These are phyloP conservation scores for Pleurotus citrinopileatus DNA, from an alignment of 768 basidiomycete genomes.

Conservation along the genomic window DNA sequence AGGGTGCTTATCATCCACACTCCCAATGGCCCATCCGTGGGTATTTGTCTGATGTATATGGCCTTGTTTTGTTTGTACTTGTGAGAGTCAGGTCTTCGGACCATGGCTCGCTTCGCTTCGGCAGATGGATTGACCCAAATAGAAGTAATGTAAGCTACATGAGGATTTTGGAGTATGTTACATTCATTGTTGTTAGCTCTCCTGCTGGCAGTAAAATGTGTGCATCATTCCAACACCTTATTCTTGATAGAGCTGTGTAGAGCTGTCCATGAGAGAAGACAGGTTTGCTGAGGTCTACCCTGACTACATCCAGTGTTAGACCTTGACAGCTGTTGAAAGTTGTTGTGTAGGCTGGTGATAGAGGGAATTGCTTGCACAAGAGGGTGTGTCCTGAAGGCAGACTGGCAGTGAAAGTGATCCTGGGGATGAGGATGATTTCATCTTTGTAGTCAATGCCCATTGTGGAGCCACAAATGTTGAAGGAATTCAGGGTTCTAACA, in stretches of 20 bases:
- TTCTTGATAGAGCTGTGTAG: slow-evolving; percentile 10
- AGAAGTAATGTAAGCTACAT: background rate
- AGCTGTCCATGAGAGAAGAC: slow-evolving; percentile 38
- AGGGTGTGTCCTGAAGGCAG: slow-evolving; percentile 28
- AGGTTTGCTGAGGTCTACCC: slow-evolving; percentile 30
- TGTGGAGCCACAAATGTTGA: too few species aligned
- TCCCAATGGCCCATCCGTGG: too few species aligned
- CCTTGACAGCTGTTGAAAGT: slow-evolving; percentile 43
- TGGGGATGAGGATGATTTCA: background rate
- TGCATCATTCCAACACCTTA: background rate
- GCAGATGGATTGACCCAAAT: background rate
- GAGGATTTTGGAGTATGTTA: background rate
- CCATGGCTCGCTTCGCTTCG: slow-evolving; percentile 1
- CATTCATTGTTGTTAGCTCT: background rate
- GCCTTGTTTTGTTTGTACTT: too few species aligned
- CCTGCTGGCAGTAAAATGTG: background rate
- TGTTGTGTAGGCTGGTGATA: slow-evolving; percentile 35
- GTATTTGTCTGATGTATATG: too few species aligned
- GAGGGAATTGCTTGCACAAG: slow-evolving; percentile 30
- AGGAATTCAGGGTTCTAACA: background rate
- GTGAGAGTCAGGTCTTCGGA: too few species aligned
- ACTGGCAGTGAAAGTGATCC: background rate
- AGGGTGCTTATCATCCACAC: too few species aligned
- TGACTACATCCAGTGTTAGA: slow-evolving; percentile 33
- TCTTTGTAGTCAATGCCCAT: too few species aligned